Base-by-base conservation (phyloP, 371 early-diverging fungal genomes). In the Mycotypha africana region DNA sequence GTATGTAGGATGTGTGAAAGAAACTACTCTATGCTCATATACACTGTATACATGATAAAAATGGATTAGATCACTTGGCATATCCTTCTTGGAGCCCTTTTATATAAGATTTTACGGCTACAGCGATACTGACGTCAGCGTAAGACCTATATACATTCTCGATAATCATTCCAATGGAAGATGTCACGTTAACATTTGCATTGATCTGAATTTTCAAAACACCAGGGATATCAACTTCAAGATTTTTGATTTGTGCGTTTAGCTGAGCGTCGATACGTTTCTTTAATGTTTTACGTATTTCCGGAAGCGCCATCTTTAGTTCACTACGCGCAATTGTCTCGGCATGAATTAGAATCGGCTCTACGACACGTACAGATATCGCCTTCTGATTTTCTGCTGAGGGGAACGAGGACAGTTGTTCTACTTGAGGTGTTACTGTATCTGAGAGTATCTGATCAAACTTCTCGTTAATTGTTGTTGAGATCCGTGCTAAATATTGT, bases 211-310 rank as follows among this genome's bases (percentile, higher is more conserved):
- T 47, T 33, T 47, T 47, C 11, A 47, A 24, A 3, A 47, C 30
- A 26, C 50, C 42, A 21, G 50, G 50, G 22, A 49, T 49, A 49
- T 49, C 31, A 1, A 49, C 19, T 14, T 42, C 23, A 2, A 49
- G 11, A 38, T 49, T 32, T 22, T 42, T 33, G 14, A 42, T 42
- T 6, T 49, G 35, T 36, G 43, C 34, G 9, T 42, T 42, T n/a
- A 45, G 14, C 6, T 45, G 45, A 12, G 37, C 37, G 8, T 45
- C 23, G 4, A 45, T 14, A 19, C 15, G 28, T 2, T 11, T 23
- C 3, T 37, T 23, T 20, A 45, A 19, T 25, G 45, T 28, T 12
- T 45, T 45, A 37, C 37, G 24, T 14, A 45, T 36, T 1, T 45
- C 37, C 2, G 45, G 45, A 17, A 45, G 28, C 5, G 3, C 12